Percentiles rank a stretch among this genome's conserved stretches.
Evolutionary conservation across 2,329 filamentous ascomycete genomes (phyloP).

Genomic region (Alternaria incomplexa): DNA sequence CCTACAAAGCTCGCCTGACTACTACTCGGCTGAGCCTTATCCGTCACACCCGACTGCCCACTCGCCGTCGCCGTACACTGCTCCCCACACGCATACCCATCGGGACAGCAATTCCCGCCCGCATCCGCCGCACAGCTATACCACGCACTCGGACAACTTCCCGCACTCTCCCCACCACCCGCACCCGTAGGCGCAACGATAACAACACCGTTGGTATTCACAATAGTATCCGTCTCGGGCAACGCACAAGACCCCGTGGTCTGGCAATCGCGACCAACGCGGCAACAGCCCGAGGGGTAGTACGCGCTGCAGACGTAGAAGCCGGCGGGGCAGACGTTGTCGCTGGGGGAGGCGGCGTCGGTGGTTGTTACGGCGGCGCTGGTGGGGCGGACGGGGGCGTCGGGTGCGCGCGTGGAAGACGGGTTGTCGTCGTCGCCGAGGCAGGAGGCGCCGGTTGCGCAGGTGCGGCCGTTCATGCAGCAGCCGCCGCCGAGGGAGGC

Average conservation of each 20-base stretch:
- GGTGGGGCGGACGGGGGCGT: constrained; percentile 52
- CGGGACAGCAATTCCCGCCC: constrained; percentile 83
- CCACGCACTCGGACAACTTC: constrained; percentile 78
- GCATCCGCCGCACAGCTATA: constrained; percentile 69
- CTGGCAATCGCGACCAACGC: constrained; percentile 83
- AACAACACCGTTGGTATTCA: constrained; percentile 70
- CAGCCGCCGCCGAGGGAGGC: constrained; percentile 57
- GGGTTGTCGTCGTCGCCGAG: constrained; percentile 36
- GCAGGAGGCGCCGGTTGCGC: constrained; percentile 51
- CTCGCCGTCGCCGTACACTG: constrained; percentile 45
- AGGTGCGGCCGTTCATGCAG: constrained; percentile 55
- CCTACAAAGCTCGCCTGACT: constrained; percentile 33
- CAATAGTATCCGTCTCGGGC: constrained; percentile 60
- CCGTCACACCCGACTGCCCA: constrained; percentile 31
- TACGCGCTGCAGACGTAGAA: constrained; percentile 90
- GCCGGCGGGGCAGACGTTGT: constrained; percentile 74
- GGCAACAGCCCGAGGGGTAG: constrained; percentile 84
- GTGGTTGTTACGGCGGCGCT: constrained; percentile 47
- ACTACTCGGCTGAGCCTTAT: constrained; percentile 48
- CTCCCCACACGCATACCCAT: constrained; percentile 51
- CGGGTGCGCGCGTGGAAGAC: constrained; percentile 44
- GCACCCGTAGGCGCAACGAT: constrained; percentile 67
- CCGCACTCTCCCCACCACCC: constrained; percentile 45
- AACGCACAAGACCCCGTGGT: constrained; percentile 75
- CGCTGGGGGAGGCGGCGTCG: constrained; percentile 68